Evolutionary conservation across 495 filamentous ascomycete genomes (phyloP).

Genomic region (Choiromyces venosus): DNA sequence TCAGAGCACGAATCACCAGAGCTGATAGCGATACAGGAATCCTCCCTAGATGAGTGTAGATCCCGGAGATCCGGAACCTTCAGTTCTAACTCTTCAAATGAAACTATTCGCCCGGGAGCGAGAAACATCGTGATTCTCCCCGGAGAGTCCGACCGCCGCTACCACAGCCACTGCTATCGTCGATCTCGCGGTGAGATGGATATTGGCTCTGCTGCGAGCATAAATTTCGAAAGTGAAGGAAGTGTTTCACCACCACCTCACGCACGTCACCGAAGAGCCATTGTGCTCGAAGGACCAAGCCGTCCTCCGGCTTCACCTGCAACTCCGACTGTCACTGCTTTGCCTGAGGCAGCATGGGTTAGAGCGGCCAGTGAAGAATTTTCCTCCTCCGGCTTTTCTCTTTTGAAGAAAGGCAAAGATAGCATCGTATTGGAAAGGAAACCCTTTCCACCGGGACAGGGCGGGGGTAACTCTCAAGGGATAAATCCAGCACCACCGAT

Average conservation of each 20-base stretch:
- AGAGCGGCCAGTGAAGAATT: neutral
- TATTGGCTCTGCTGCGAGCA: neutral
- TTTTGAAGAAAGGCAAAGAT: neutral
- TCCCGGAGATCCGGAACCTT: neutral
- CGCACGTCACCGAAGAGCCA: neutral
- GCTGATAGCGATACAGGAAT: neutral
- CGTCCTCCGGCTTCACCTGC: neutral
- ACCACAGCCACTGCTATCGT: neutral
- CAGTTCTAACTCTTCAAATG: neutral
- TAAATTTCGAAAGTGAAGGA: neutral
- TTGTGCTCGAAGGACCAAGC: neutral
- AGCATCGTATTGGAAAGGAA: neutral
- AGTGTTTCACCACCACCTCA: neutral
- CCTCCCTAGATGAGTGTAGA: neutral
- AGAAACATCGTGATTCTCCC: neutral
- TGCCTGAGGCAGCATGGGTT: neutral
- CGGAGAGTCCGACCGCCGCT: neutral
- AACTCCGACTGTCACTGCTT: neutral
- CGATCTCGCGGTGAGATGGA: neutral
- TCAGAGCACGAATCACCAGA: neutral
- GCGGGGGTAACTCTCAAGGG: neutral
- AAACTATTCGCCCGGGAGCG: neutral
- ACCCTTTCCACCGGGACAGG: neutral
- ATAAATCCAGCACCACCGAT: neutral
- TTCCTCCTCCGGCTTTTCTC: neutral